phyloP scores from a whole-genome alignment of 1,284 basidiomycete genomes.

The Moesziomyces globuligerus region DNA sequence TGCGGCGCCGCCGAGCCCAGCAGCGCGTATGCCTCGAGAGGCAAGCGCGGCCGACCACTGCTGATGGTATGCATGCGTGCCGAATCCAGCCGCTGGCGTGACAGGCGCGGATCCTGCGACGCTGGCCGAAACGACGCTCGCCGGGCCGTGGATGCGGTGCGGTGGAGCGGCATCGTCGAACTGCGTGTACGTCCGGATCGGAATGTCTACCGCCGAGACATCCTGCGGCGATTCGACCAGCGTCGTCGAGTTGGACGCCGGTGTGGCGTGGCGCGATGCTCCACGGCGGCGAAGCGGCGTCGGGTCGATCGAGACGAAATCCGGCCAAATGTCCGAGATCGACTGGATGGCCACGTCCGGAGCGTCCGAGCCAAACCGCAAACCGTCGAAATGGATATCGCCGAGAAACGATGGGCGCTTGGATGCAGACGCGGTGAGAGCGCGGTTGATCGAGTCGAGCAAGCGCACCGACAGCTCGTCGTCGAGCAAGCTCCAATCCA shows the following conservation, averaged over 20 bases:
- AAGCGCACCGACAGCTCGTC: constrained; percentile 77
- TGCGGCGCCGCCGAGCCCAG: constrained; percentile 8
- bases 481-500: constrained; percentile 74
- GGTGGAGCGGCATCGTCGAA: constrained; percentile 39
- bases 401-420: constrained; percentile 90
- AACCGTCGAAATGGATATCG: constrained; percentile 81
- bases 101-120: constrained; percentile 14
- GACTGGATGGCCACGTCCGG: constrained; percentile 91
- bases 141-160: constrained; percentile 40
- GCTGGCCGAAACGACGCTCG: constrained; percentile 36
- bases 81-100: constrained; percentile 12
- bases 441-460: constrained; percentile 81
- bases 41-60: constrained; percentile 46
- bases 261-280: constrained; percentile 26
- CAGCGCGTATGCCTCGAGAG: constrained; percentile 39
- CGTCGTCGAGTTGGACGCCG: constrained; percentile 33
- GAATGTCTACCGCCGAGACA: constrained; percentile 12
- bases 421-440: constrained; percentile 73
- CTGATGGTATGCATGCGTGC: constrained; percentile 16
- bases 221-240: constrained; percentile 22
- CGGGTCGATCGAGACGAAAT: constrained; percentile 72
- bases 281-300: constrained; percentile 26
- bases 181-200: constrained; percentile 44
- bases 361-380: constrained; percentile 84
- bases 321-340: constrained; percentile 89